phyloP scores from a whole-genome alignment of 768 basidiomycete genomes.

The Sutorius australiensis region DNA sequence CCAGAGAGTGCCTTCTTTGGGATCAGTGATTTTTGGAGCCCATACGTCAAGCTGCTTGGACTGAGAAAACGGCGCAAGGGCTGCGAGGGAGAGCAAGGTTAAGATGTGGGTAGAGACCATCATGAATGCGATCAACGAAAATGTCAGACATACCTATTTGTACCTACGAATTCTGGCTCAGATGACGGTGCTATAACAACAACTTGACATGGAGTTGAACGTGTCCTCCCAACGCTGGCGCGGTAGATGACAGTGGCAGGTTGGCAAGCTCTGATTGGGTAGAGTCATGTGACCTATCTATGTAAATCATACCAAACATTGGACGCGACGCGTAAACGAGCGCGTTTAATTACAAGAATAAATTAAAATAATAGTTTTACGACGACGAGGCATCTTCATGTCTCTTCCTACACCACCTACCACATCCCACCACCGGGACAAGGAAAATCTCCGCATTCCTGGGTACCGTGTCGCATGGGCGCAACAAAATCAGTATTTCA shows the following conservation, averaged over 20 bases:
- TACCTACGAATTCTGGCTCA: not conserved
- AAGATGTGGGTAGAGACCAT: constrained; percentile 3
- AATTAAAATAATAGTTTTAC: not conserved
- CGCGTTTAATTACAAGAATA: constrained; percentile 33
- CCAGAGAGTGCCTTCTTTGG: constrained; percentile 24
- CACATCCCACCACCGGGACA: constrained; percentile 54
- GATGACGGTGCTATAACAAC: not conserved
- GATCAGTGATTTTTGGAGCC: constrained; percentile 24
- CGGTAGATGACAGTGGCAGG: no score
- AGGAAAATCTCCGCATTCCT: constrained; percentile 45
- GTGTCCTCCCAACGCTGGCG: no score
- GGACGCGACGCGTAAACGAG: constrained; percentile 40
- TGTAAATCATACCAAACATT: constrained; percentile 28
- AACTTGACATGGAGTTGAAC: no score
- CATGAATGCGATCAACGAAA: not conserved
- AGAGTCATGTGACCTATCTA: constrained; percentile 10
- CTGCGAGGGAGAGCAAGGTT: constrained; percentile 10
- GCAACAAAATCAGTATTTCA: constrained; percentile 46
- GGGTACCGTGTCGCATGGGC: constrained; percentile 50
- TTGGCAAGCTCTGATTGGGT: no score
- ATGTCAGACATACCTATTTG: not conserved
- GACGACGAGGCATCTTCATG: constrained; percentile 23
- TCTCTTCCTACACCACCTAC: constrained; percentile 64
- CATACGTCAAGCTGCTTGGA: constrained; percentile 21
- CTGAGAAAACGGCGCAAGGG: constrained; percentile 7